These are phyloP conservation scores for Cordyceps fumosorosea DNA, from an alignment of 2,329 filamentous ascomycete genomes.

Conservation along the genomic window DNA sequence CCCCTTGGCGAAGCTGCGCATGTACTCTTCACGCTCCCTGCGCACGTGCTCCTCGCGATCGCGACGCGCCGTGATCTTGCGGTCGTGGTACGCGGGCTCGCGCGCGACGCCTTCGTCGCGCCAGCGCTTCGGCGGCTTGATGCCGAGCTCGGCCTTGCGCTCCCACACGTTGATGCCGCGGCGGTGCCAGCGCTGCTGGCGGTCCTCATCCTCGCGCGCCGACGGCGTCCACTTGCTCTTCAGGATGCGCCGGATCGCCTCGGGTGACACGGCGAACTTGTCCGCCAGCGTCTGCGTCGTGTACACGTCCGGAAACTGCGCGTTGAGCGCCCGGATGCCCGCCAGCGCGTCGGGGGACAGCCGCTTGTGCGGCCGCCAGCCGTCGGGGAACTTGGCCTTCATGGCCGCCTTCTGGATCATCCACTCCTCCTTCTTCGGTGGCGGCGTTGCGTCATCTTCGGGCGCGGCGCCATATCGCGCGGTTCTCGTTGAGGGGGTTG, in stretches of 20 bases:
- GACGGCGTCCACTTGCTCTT: conserved; percentile 67
- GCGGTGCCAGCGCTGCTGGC: conserved; percentile 55
- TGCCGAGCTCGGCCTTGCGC: conserved; percentile 51
- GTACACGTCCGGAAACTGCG: conserved; percentile 69
- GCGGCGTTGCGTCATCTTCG: not conserved
- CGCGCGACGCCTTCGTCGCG: conserved; percentile 46
- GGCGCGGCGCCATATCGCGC: no score
- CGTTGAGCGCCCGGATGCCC: conserved; percentile 79
- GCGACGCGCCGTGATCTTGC: conserved; percentile 21
- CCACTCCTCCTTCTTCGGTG: conserved; percentile 51
- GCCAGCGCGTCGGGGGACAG: conserved; percentile 87
- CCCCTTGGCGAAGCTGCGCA: conserved; percentile 16
- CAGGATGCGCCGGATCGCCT: conserved; percentile 81
- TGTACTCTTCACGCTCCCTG: conserved; percentile 23
- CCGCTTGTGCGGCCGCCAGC: conserved; percentile 78
- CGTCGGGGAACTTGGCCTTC: conserved; percentile 69
- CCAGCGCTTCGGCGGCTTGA: conserved; percentile 57
- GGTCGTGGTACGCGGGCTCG: conserved; percentile 36
- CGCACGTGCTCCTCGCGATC: not conserved
- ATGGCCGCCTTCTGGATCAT: conserved; percentile 67
- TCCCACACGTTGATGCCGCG: conserved; percentile 55
- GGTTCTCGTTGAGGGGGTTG: not conserved
- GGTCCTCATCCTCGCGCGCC: conserved; percentile 49
- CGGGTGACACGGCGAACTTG: conserved; percentile 79
- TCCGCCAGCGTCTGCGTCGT: conserved; percentile 65